Base-by-base conservation (phyloP, 768 basidiomycete genomes). In the Ramaria rubella region DNA sequence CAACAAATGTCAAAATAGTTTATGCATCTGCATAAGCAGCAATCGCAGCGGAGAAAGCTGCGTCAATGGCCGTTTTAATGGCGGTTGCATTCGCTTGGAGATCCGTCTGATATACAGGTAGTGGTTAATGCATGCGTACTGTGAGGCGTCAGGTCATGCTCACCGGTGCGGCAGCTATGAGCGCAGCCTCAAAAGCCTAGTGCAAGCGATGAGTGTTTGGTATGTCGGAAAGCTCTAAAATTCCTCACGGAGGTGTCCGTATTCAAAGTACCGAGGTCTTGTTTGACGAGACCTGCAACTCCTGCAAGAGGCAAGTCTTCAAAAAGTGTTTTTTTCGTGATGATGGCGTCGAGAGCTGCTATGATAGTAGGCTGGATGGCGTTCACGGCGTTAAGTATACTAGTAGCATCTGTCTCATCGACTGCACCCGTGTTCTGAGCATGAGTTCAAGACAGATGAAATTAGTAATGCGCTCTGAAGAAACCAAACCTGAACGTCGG, bases 21-120 rank as follows among this genome's bases (percentile, higher is more conserved):
- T 48, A 48, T 27, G 38, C 52, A 26, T 19, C 43, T 27, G 52
- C 52, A 40, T 56, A 56, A 19, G 43, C 55, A 31, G 44, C 55
- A 33, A 56, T n/a, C 5, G 55, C 55, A 23, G 23, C 31, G 5
- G 55, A 7, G 23, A 56, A 56, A 3, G 24, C 55, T 4, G 44
- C 44, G 21, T 48, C 46, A 8, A 56, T 31, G 26, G 24, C 40
- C 4, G 55, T 12, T 14, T 34, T 48, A 26, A 56, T 17, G 11
- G 24, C 31, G 15, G 44, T 46, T 17, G 55, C 55, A 17, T 29
- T 17, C 2, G 26, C 44, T 15, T 56, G 2, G 4, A 55, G 30
- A 19, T 45, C 27, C 5, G 54, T 31, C 54, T 55, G 26, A 38
- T 44, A 27, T 24, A 15, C 14, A 52, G 26, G 5, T 46, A 46